Percentiles rank a stretch among this genome's conserved stretches.
These are phyloP conservation scores for Vitis amurensis DNA, from an alignment of 164 flowering plant species.

Conservation along the genomic window DNA sequence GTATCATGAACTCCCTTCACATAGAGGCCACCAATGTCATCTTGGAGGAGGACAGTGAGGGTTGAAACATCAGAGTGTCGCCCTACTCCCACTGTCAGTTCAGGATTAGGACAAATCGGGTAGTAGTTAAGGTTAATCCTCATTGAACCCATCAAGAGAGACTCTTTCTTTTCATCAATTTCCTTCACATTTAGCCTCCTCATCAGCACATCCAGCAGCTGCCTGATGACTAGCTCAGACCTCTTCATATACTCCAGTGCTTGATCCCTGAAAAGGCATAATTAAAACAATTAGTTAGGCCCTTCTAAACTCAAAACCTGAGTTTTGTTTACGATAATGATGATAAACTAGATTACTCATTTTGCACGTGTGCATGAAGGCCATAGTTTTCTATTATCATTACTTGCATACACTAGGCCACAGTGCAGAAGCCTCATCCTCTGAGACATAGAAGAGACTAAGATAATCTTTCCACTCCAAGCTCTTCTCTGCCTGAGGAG, in stretches of 20 bases:
- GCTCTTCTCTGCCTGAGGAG: constrained; percentile 29
- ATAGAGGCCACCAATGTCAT: constrained; percentile 46
- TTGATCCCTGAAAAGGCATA: constrained; percentile 26
- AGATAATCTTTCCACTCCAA: constrained; percentile 48
- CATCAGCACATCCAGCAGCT: constrained; percentile 27
- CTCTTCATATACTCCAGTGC: constrained; percentile 45
- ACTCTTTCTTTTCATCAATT: constrained; percentile 26
- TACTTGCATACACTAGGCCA: constrained; percentile 54
- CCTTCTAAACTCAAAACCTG: too few relatives aligned
- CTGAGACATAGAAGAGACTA: constrained; percentile 33
- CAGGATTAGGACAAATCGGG: constrained; percentile 59
- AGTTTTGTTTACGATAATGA: too few relatives aligned
- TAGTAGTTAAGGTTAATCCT: constrained; percentile 44
- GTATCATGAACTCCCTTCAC: constrained; percentile 24
- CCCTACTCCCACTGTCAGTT: constrained; percentile 50
- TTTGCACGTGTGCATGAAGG: too few relatives aligned
- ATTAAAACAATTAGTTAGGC: too few relatives aligned
- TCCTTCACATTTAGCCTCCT: constrained; percentile 32
- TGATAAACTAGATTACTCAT: too few relatives aligned
- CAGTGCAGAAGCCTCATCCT: constrained; percentile 26
- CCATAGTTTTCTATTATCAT: neutral
- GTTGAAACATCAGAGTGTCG: constrained; percentile 54
- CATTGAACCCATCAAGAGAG: constrained; percentile 33
- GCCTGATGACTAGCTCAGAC: constrained; percentile 20
- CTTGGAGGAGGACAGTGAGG: constrained; percentile 55